phyloP scores from a whole-genome alignment of 1,139 yeast genomes.

The Geotrichum fermentans region DNA sequence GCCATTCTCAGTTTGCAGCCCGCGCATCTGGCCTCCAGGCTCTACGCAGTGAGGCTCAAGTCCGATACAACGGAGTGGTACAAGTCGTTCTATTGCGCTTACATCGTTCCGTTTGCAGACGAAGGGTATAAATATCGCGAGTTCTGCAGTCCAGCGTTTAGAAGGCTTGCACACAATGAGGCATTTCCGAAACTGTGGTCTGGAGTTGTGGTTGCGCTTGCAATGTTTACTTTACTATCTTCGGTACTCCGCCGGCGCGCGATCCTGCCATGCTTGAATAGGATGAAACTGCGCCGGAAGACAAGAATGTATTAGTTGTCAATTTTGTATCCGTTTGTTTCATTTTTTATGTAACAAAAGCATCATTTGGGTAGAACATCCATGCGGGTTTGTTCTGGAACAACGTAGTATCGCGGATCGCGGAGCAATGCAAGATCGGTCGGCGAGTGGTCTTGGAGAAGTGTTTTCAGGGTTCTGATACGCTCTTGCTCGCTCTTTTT shows the following conservation, averaged over 20 bases:
- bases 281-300: no score
- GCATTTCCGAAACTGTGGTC: no score
- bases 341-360: no score
- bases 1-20: conserved; percentile 17
- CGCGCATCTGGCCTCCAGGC: not conserved
- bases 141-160: conserved; percentile 15
- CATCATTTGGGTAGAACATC: no score
- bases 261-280: no score
- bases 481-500: conserved; percentile 13
- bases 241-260: no score
- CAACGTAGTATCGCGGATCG: conserved; percentile 15
- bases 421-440: conserved; percentile 2
- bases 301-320: no score
- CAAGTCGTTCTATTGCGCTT: conserved; percentile 18
- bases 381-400: not conserved
- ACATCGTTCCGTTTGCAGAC: conserved; percentile 17
- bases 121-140: conserved; percentile 9
- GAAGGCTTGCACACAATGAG: conserved; percentile 10
- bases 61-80: conserved; percentile 15
- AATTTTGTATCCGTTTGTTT: no score
- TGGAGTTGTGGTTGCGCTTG: no score
- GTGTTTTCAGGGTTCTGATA: conserved; percentile 1
- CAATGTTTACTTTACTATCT: no score
- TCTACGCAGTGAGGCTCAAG: conserved; percentile 19
- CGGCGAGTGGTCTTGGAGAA: conserved; percentile 4